These are phyloP conservation scores for Rhypophila decipiens DNA, from an alignment of 495 filamentous ascomycete species.

Conservation along the genomic window DNA sequence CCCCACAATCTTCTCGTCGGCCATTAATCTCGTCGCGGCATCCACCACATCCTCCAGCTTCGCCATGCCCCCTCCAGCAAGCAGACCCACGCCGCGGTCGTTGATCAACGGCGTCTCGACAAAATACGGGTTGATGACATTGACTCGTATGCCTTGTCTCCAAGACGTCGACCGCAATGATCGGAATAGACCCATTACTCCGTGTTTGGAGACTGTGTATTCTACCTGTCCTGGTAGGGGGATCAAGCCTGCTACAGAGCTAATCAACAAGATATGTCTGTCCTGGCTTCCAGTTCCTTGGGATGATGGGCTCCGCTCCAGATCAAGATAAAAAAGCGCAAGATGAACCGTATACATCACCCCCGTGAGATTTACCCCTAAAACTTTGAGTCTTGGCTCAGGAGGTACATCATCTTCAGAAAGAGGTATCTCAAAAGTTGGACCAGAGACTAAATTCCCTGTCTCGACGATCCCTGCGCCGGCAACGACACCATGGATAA, in stretches of 20 bases:
- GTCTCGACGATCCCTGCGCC: slow-evolving; percentile 59
- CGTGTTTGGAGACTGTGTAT: slow-evolving; percentile 60
- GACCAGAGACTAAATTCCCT: slow-evolving; percentile 9
- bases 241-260: slow-evolving; percentile 47
- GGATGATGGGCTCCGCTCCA: slow-evolving; percentile 32
- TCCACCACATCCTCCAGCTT: slow-evolving; percentile 45
- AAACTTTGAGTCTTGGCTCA: slow-evolving; percentile 45
- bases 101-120: slow-evolving; percentile 56
- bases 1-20: slow-evolving; percentile 45
- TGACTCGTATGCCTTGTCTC: slow-evolving; percentile 47
- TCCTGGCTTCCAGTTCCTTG: slow-evolving; percentile 21
- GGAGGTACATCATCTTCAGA: slow-evolving; percentile 39
- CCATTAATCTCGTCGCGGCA: slow-evolving; percentile 30
- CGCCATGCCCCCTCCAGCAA: slow-evolving; percentile 49
- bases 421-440: slow-evolving; percentile 30
- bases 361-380: slow-evolving; percentile 57
- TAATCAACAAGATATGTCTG: slow-evolving; percentile 48
- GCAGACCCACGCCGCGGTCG: slow-evolving; percentile 29
- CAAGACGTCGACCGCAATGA: slow-evolving; percentile 43
- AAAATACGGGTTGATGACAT: slow-evolving; percentile 60
- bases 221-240: slow-evolving; percentile 42
- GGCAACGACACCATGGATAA: slow-evolving; percentile 58
- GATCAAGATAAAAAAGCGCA: slow-evolving; percentile 54
- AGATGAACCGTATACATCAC: slow-evolving; percentile 60
- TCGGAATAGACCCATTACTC: slow-evolving; percentile 56